phyloP scores from a whole-genome alignment of 2,329 filamentous ascomycete genomes.

The Herpotrichia juniperi region DNA sequence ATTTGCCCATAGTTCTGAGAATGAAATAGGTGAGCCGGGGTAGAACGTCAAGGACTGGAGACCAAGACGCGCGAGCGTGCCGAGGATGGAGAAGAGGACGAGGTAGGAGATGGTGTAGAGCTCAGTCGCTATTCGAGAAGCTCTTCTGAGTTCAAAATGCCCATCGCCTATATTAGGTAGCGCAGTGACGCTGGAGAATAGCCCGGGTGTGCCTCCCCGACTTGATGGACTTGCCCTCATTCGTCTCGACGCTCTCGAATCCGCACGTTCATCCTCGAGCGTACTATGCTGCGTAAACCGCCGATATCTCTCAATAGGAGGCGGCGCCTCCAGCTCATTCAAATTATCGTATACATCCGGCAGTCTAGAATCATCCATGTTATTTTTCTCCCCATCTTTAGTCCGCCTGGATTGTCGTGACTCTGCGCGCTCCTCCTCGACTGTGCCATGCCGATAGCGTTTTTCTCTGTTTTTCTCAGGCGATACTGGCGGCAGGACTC shows the following conservation, averaged over 20 bases:
- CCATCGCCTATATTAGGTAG: conserved; percentile 28
- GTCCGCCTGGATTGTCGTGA: not conserved
- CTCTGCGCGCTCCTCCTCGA: conserved; percentile 22
- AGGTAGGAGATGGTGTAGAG: conserved; percentile 78
- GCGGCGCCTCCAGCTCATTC: conserved; percentile 39
- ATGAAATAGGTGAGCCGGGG: conserved; percentile 74
- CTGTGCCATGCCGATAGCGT: not conserved
- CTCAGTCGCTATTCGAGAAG: conserved; percentile 43
- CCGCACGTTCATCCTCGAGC: conserved; percentile 21
- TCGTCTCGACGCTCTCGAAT: conserved; percentile 2
- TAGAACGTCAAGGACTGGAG: conserved; percentile 81
- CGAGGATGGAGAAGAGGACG: conserved; percentile 82
- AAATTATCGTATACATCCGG: conserved; percentile 17
- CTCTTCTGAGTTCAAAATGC: not conserved
- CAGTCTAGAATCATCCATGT: conserved; percentile 16
- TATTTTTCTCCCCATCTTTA: conserved; percentile 1
- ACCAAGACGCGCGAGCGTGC: conserved; percentile 82
- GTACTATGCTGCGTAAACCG: conserved; percentile 8
- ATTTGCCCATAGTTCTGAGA: conserved; percentile 85
- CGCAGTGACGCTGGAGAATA: conserved; percentile 34
- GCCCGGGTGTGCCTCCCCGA: conserved; percentile 15
- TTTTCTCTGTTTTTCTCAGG: not conserved
- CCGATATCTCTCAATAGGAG: conserved; percentile 12
- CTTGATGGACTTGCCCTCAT: conserved; percentile 1
- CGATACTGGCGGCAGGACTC: conserved; percentile 48